These are phyloP conservation scores for Euptelea pleiosperma DNA, from an alignment of 164 flowering plant genomes.

Conservation along the genomic window DNA sequence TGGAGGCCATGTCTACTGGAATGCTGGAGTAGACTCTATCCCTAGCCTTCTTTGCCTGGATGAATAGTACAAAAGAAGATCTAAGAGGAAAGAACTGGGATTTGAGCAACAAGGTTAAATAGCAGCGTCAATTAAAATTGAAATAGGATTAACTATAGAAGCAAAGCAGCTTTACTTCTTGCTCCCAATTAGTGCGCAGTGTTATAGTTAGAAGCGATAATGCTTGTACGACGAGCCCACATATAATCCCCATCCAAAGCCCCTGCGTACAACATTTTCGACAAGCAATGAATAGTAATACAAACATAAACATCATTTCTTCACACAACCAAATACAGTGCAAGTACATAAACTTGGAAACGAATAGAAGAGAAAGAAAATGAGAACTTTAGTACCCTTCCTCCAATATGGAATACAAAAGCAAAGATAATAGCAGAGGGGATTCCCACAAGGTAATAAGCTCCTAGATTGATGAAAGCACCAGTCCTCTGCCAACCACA, in stretches of 20 bases:
- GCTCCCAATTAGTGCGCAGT: slow-evolving; percentile 61
- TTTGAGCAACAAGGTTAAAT: no score
- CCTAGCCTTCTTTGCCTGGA: slow-evolving; percentile 24
- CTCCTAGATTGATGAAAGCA: slow-evolving; percentile 63
- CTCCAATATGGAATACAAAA: slow-evolving; percentile 60
- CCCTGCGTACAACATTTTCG: slow-evolving; percentile 51
- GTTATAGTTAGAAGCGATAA: slow-evolving; percentile 36
- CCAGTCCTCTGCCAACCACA: slow-evolving; percentile 90
- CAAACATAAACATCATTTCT: background rate
- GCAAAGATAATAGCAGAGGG: slow-evolving; percentile 55
- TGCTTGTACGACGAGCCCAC: slow-evolving; percentile 54
- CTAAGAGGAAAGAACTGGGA: no score
- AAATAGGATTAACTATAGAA: background rate
- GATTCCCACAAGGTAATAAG: slow-evolving; percentile 70
- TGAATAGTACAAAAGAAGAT: background rate
- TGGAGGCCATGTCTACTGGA: background rate
- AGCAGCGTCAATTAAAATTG: no score
- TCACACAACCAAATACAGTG: no score
- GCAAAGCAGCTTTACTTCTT: slow-evolving; percentile 40
- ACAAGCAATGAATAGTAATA: no score
- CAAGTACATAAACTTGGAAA: no score
- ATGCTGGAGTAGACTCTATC: slow-evolving; percentile 18
- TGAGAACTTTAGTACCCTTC: slow-evolving; percentile 39
- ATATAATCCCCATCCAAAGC: slow-evolving; percentile 67
- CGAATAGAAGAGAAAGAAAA: background rate